These are phyloP conservation scores for Wickerhamiella australiensis DNA, from an alignment of 805 yeast genomes.

Conservation along the genomic window DNA sequence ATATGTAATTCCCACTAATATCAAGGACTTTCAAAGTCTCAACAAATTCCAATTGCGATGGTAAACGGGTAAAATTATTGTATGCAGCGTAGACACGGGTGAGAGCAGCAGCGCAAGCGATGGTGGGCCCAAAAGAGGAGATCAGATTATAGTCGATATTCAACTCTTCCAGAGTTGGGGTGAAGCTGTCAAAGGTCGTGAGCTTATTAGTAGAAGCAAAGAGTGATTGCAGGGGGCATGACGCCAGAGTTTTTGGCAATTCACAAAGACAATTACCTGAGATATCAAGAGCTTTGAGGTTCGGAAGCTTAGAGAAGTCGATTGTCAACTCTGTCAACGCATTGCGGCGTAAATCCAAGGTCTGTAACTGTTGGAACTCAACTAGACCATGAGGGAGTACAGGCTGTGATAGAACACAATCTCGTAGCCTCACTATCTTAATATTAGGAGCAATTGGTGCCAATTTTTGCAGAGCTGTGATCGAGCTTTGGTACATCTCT, in stretches of 20 bases:
- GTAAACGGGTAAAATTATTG: slow-evolving; percentile 53
- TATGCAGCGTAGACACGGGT: slow-evolving; percentile 68
- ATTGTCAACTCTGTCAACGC: slow-evolving; percentile 39
- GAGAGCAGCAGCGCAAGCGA: slow-evolving; percentile 48
- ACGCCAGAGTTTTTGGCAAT: slow-evolving; percentile 34
- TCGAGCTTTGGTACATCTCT: slow-evolving; percentile 7
- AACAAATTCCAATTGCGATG: slow-evolving; percentile 53
- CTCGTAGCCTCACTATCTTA: background rate
- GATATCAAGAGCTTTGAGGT: slow-evolving; percentile 50
- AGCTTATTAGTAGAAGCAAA: slow-evolving; percentile 26
- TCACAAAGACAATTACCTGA: slow-evolving; percentile 58
- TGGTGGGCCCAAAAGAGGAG: slow-evolving; percentile 41
- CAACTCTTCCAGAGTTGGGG: slow-evolving; percentile 39
- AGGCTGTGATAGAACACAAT: background rate
- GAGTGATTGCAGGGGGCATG: slow-evolving; percentile 12
- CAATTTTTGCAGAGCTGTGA: background rate
- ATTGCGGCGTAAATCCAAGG: slow-evolving; percentile 41
- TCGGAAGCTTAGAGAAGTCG: slow-evolving; percentile 40
- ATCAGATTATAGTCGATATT: slow-evolving; percentile 72
- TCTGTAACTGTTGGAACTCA: slow-evolving; percentile 43
- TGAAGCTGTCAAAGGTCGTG: slow-evolving; percentile 45
- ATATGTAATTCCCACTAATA: slow-evolving; percentile 34
- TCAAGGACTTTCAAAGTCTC: slow-evolving; percentile 36
- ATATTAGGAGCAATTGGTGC: background rate
- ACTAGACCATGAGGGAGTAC: slow-evolving; percentile 32